These are phyloP conservation scores for Xylariaceae sp. DNA, from an alignment of 2,329 filamentous ascomycete species.

Conservation along the genomic window DNA sequence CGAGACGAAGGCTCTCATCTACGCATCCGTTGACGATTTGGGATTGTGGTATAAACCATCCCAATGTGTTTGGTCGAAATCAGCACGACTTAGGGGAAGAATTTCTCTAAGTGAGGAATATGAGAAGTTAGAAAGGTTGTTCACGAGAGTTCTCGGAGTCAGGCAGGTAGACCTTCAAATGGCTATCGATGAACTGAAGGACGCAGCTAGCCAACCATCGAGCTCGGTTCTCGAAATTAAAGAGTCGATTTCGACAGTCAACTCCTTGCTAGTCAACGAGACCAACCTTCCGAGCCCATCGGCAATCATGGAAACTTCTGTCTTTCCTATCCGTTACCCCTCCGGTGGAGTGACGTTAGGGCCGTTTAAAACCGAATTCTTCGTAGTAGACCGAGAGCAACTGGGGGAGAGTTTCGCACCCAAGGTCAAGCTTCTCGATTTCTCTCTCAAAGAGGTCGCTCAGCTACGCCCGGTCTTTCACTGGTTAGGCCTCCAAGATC, in stretches of 20 bases:
- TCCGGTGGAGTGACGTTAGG: slow-evolving; percentile 12
- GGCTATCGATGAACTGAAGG: slow-evolving; percentile 30
- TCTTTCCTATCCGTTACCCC: slow-evolving; percentile 27
- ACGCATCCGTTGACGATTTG: slow-evolving; percentile 1
- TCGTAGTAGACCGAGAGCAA: slow-evolving; percentile 32
- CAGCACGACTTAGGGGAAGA: slow-evolving; percentile 26
- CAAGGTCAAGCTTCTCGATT: slow-evolving; percentile 34
- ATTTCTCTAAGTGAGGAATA: slow-evolving; percentile 28
- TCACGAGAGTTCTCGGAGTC: slow-evolving; percentile 29
- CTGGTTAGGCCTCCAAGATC: slow-evolving; percentile 31
- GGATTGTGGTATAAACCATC: slow-evolving; percentile 26
- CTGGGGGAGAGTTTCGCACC: slow-evolving; percentile 26
- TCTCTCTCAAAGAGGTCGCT: slow-evolving; percentile 31
- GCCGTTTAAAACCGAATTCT: slow-evolving; percentile 24
- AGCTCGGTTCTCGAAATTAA: slow-evolving; percentile 23
- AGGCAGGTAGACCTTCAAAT: slow-evolving; percentile 28
- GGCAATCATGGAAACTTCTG: slow-evolving; percentile 1
- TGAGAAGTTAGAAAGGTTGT: slow-evolving; percentile 28
- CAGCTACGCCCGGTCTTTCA: slow-evolving; percentile 29
- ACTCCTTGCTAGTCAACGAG: slow-evolving; percentile 26
- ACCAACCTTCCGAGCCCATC: not conserved
- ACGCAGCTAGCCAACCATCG: slow-evolving; percentile 11
- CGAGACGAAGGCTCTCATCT: slow-evolving; percentile 13
- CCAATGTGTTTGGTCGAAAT: slow-evolving; percentile 35
- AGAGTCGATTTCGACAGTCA: slow-evolving; percentile 31